These are phyloP conservation scores for Exophiala dermatitidis DNA, from an alignment of 2,329 filamentous ascomycete genomes.

Conservation along the genomic window DNA sequence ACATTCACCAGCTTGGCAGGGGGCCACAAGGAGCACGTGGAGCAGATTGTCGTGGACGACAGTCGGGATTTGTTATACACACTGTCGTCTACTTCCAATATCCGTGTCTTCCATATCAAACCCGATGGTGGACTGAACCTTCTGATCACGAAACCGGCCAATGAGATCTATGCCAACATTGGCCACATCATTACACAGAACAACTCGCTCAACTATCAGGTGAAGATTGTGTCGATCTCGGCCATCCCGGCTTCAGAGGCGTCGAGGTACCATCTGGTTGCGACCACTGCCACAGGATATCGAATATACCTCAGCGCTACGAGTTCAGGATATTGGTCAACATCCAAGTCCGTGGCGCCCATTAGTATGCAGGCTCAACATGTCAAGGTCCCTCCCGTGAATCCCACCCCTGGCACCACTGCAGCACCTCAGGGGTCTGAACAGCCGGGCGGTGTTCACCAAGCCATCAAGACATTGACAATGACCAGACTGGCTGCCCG, in stretches of 20 bases:
- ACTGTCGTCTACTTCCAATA: slow-evolving; percentile 77
- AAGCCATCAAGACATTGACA: slow-evolving; percentile 40
- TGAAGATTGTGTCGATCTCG: slow-evolving; percentile 75
- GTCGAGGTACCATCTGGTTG: slow-evolving; percentile 54
- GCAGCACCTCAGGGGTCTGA: slow-evolving; percentile 25
- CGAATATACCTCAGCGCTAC: slow-evolving; percentile 89
- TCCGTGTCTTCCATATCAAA: slow-evolving; percentile 85
- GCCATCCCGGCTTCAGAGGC: slow-evolving; percentile 71
- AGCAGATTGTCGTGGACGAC: slow-evolving; percentile 81
- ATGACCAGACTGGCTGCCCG: slow-evolving; percentile 39
- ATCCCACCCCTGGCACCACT: slow-evolving; percentile 26
- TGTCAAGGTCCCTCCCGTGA: slow-evolving; percentile 79
- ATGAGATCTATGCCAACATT: slow-evolving; percentile 59
- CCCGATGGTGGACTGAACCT: slow-evolving; percentile 46
- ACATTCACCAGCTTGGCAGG: slow-evolving; percentile 18
- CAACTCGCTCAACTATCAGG: slow-evolving; percentile 62
- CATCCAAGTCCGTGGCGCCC: slow-evolving; percentile 59
- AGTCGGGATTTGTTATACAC: slow-evolving; percentile 84
- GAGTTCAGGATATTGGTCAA: slow-evolving; percentile 55
- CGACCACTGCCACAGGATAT: slow-evolving; percentile 82
- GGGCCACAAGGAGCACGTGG: slow-evolving; percentile 46
- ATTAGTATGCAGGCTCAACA: slow-evolving; percentile 98
- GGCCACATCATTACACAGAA: slow-evolving; percentile 72
- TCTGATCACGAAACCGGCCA: slow-evolving; percentile 50
- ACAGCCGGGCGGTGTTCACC: slow-evolving; percentile 42